phyloP scores from a whole-genome alignment of 768 basidiomycete species.

The Hydnomerulius pinastri region DNA sequence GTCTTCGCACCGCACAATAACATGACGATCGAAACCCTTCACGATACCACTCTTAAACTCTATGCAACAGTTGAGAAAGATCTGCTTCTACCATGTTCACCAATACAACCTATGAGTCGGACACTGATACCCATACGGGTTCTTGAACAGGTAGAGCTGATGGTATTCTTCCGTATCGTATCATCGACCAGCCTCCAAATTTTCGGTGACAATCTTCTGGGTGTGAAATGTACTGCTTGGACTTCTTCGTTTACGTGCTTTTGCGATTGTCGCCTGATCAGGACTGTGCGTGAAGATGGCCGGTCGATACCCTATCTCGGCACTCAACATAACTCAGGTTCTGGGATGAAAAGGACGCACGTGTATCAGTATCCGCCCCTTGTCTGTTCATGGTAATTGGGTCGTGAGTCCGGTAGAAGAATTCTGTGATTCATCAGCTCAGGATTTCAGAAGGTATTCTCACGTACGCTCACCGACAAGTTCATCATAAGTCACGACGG shows the following conservation, averaged over 20 bases:
- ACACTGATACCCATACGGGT: conserved; percentile 89
- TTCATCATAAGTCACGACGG: conserved; percentile 75
- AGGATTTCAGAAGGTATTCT: neutral
- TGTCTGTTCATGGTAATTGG: conserved; percentile 83
- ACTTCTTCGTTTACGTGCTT: conserved; percentile 79
- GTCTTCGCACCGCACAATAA: too few relatives aligned
- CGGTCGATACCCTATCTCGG: conserved; percentile 79
- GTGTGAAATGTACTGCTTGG: conserved; percentile 79
- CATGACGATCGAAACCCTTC: too few relatives aligned
- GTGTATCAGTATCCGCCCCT: conserved; percentile 75
- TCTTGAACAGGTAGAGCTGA: conserved; percentile 76
- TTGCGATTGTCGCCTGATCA: conserved; percentile 73
- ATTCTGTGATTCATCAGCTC: conserved; percentile 50
- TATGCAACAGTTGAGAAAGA: too few relatives aligned
- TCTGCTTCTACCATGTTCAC: too few relatives aligned
- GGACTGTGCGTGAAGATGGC: conserved; percentile 81
- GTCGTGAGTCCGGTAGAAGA: conserved; percentile 94
- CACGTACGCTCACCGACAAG: conserved; percentile 77
- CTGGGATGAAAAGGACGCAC: conserved; percentile 44
- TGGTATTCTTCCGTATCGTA: conserved; percentile 84
- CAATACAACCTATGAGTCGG: conserved; percentile 82
- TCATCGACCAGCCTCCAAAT: too few relatives aligned
- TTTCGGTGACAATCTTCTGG: conserved; percentile 79
- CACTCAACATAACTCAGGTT: neutral
- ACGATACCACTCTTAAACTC: too few relatives aligned